Percentiles rank a stretch among this genome's conserved stretches.
Evolutionary conservation across 2,329 filamentous ascomycete genomes (phyloP).

Genomic region (Colletotrichum higginsianum): DNA sequence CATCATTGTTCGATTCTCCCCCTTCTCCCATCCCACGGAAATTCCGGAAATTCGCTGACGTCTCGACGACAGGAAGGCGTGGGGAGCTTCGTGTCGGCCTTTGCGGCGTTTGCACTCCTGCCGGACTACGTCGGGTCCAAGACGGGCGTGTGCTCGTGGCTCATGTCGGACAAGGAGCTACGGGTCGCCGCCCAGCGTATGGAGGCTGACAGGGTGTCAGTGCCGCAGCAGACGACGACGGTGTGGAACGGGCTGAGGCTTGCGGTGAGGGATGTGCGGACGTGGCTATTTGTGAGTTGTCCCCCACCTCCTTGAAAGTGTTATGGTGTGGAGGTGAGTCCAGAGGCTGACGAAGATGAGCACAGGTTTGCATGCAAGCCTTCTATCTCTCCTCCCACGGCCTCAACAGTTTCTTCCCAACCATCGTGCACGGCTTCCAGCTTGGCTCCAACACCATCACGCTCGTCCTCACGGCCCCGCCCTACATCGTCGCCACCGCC

Average conservation of each 20-base stretch:
- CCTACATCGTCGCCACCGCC: slow-evolving; percentile 45
- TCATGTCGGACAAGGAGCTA: slow-evolving; percentile 35
- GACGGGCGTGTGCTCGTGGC: slow-evolving; percentile 40
- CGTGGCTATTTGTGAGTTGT: slow-evolving; percentile 46
- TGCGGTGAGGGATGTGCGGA: slow-evolving; percentile 45
- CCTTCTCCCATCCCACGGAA: too few relatives aligned
- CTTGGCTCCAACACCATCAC: slow-evolving; percentile 48
- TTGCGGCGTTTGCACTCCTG: slow-evolving; percentile 45
- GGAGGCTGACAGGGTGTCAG: slow-evolving; percentile 45
- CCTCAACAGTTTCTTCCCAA: slow-evolving; percentile 48
- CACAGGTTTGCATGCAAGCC: slow-evolving; percentile 42
- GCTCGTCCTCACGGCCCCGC: slow-evolving; percentile 50
- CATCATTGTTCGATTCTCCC: slow-evolving; percentile 59
- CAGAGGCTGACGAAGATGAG: neutral
- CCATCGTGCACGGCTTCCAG: slow-evolving; percentile 52
- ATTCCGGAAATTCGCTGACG: too few relatives aligned
- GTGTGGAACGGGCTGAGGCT: slow-evolving; percentile 44
- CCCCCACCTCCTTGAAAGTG: neutral
- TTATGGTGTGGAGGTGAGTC: too few relatives aligned
- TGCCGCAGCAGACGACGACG: slow-evolving; percentile 38
- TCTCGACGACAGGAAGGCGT: slow-evolving; percentile 63
- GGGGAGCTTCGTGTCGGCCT: slow-evolving; percentile 46
- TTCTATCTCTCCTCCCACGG: slow-evolving; percentile 46
- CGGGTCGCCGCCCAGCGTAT: slow-evolving; percentile 43
- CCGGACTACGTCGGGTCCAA: slow-evolving; percentile 45